Evolutionary conservation across 148 eudicot species (phyloP).

Genomic region (Dianthus caryophyllus): DNA sequence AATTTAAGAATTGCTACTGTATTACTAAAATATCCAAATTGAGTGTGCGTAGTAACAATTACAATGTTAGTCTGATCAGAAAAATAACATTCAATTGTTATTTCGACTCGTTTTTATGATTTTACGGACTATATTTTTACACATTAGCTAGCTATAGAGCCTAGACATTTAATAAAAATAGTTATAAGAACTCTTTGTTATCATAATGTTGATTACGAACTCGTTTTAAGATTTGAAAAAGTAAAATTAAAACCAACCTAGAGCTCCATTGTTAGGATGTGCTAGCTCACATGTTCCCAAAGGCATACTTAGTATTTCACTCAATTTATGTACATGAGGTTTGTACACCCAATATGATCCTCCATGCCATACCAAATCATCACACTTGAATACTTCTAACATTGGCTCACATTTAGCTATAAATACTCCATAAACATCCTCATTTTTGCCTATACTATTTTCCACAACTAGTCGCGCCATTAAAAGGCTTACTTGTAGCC

Average conservation of each 20-base stretch:
- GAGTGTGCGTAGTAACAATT: too few relatives aligned
- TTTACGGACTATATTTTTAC: too few relatives aligned
- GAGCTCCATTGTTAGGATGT: slow-evolving; percentile 20
- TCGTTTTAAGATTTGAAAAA: background rate
- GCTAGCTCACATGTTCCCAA: slow-evolving; percentile 70
- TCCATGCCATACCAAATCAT: slow-evolving; percentile 57
- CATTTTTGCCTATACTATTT: slow-evolving; percentile 17
- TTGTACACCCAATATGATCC: slow-evolving; percentile 49
- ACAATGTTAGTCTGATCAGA: too few relatives aligned
- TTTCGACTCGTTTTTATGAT: too few relatives aligned
- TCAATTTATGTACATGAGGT: slow-evolving; percentile 47
- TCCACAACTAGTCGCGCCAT: slow-evolving; percentile 48
- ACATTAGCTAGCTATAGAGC: too few relatives aligned
- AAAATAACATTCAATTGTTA: too few relatives aligned
- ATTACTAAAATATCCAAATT: too few relatives aligned
- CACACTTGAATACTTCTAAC: slow-evolving; percentile 70
- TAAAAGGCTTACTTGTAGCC: slow-evolving; percentile 58
- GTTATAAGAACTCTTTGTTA: too few relatives aligned
- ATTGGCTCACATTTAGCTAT: slow-evolving; percentile 62
- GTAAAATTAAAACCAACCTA: background rate
- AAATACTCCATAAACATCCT: slow-evolving; percentile 47
- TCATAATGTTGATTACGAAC: too few relatives aligned
- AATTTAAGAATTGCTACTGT: too few relatives aligned
- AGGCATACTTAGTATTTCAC: slow-evolving; percentile 46
- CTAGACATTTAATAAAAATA: too few relatives aligned